Evolutionary conservation across 345 rosid genomes (phyloP).

Genomic region (Camelina laxa): DNA sequence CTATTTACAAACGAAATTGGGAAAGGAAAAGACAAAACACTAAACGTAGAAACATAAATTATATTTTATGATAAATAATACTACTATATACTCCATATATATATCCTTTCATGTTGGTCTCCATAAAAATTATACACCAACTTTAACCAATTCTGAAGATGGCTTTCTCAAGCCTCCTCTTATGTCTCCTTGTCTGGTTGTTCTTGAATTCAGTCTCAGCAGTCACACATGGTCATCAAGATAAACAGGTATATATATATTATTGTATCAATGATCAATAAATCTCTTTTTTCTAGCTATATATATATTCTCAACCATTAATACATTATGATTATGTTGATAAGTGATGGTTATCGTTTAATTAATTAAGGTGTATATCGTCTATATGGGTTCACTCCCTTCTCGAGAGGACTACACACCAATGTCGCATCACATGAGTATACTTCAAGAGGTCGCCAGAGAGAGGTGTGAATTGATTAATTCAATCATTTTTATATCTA

Average conservation of each 20-base stretch:
- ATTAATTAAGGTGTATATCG: constrained; percentile 28
- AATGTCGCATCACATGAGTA: constrained; percentile 43
- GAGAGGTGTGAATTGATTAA: constrained; percentile 31
- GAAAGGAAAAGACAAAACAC: neutral
- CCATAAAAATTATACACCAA: neutral
- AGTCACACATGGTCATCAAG: constrained; percentile 17
- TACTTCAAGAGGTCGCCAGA: constrained; percentile 43
- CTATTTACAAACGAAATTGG: neutral
- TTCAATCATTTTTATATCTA: neutral
- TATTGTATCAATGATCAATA: neutral
- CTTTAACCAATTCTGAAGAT: constrained; percentile 11
- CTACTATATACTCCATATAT: neutral
- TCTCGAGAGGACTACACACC: constrained; percentile 34
- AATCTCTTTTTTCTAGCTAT: neutral
- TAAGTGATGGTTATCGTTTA: neutral
- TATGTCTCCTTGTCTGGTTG: neutral
- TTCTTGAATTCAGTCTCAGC: constrained; percentile 19
- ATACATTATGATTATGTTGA: constrained; percentile 4
- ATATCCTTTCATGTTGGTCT: neutral
- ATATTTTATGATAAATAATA: neutral
- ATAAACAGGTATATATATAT: constrained; percentile 26
- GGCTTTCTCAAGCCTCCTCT: constrained; percentile 27
- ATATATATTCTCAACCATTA: neutral
- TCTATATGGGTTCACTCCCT: constrained; percentile 45
- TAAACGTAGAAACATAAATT: neutral